A percentile compares a stretch with the other conserved stretches of the same genome.
Conservation (phyloP, 192 early-diverging fungal genomes). For the Umbelopsis ramanniana region DNA sequence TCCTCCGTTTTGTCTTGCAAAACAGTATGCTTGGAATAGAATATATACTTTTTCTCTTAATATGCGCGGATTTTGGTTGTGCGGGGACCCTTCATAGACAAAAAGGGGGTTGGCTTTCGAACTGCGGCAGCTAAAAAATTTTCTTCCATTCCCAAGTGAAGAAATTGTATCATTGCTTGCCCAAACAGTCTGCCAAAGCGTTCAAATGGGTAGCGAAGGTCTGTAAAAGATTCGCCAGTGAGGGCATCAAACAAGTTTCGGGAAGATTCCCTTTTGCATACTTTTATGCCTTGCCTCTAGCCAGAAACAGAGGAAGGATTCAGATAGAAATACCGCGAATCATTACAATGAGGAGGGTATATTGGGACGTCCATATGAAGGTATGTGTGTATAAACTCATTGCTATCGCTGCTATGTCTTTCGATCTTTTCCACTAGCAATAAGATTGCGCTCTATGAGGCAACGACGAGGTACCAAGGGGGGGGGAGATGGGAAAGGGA, state of each 20-base stretch:
- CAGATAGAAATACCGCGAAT: slow-evolving; percentile 10
- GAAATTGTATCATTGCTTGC: slow-evolving; percentile 16
- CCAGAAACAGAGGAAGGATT: slow-evolving; percentile 1
- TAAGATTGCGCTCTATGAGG: neutral
- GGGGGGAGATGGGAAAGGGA: neutral
- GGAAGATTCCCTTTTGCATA: too few relatives aligned
- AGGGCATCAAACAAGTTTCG: neutral
- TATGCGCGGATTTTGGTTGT: neutral
- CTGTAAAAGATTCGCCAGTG: neutral
- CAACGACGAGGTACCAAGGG: slow-evolving; percentile 15
- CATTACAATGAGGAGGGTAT: slow-evolving; percentile 14
- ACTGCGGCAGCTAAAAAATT: slow-evolving; percentile 20
- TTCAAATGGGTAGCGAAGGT: neutral
- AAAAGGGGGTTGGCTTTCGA: neutral
- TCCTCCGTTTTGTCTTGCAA: slow-evolving; percentile 1
- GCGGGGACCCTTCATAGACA: neutral
- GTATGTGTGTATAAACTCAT: neutral
- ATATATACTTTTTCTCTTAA: slow-evolving; percentile 13
- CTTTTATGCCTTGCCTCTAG: neutral
- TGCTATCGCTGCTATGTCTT: slow-evolving; percentile 17
- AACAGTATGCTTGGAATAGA: slow-evolving; percentile 4
- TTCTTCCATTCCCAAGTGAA: neutral
- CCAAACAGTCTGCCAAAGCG: slow-evolving; percentile 2
- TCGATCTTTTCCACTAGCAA: slow-evolving; percentile 6
- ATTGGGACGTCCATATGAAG: slow-evolving; percentile 6